Base-by-base conservation (phyloP, 2,329 filamentous ascomycete genomes). In the Myriosclerotinia scirpicola region DNA sequence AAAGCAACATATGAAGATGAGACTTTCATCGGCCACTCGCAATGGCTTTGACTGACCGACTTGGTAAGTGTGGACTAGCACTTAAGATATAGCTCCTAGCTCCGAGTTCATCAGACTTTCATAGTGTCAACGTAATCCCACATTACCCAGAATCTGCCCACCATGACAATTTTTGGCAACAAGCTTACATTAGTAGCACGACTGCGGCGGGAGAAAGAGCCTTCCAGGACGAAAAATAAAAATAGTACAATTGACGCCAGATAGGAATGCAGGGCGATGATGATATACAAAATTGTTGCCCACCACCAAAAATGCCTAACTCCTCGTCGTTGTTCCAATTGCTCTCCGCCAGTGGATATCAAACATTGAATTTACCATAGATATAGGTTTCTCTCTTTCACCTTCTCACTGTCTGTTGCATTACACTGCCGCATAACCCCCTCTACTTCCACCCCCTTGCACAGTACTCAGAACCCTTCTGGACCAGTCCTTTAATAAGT, bases 341-440 rank as follows among this genome's bases (percentile, higher is more conserved):
- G 34, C 26, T 9, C 26, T 60, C 12, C 34, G 30, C 44, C 34
- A 61, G 5, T 20, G 11, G n/a, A 22, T 38, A 38, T 40, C 44
- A 61, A n/a, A 7, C 9, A 50, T 26, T 20, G 4, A 1, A 38
- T 15, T 61, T 15, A 44, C 44, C 26, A 26, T 61, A 50, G 14
- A 61, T 50, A 40, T 50, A 34, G 15, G 9, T 20, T 20, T 22
- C 53, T 40, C 34, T 55, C n/a, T 38, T 20, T 48, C 44, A 12
- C 58, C 15, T 22, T 2, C 22, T 4, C 34, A 50, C 30, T 38
- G 30, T n/a, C 58, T 26, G 8, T 38, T 22, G 30, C 9, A 9
- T 72, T 59, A 76, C 68, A 99, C 94, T 55, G 95, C 95, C 75
- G 92, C 96, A 80, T 99, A 99, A 2, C 95, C 95, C 55, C 94